Evolutionary conservation across 2,329 filamentous ascomycete genomes (phyloP).

Genomic region (Rutstroemia sydowiana): DNA sequence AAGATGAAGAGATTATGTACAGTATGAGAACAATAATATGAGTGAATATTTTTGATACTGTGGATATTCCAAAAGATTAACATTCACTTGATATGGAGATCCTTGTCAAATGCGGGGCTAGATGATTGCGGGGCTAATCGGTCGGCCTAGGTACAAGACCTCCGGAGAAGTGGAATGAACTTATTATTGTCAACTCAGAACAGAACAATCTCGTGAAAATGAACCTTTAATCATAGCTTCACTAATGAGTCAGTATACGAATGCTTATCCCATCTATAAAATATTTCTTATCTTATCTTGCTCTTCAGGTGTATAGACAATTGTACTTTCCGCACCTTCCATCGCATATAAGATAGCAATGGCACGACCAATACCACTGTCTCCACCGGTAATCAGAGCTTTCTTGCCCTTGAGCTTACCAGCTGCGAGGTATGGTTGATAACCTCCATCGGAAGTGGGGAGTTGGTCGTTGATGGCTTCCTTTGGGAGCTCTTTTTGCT

Average conservation of each 20-base stretch:
- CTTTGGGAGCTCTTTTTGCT: constrained; percentile 42
- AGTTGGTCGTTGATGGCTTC: constrained; percentile 46
- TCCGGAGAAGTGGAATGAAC: neutral
- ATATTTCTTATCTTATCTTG: constrained; percentile 43
- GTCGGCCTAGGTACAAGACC: neutral
- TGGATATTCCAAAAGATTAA: neutral
- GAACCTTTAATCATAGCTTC: neutral
- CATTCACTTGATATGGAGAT: neutral
- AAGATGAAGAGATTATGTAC: too few relatives aligned
- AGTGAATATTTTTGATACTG: neutral
- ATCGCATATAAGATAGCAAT: constrained; percentile 71
- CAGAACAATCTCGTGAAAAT: neutral
- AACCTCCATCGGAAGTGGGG: constrained; percentile 60
- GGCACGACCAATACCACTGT: constrained; percentile 71
- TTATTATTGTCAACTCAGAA: neutral
- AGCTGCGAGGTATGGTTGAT: constrained; percentile 64
- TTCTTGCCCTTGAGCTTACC: constrained; percentile 69
- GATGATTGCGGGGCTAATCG: constrained; percentile 1
- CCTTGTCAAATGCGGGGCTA: neutral
- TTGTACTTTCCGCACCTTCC: constrained; percentile 69
- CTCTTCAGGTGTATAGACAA: constrained; percentile 69
- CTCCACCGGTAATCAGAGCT: constrained; percentile 74
- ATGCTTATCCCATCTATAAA: neutral
- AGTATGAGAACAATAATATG: too few relatives aligned
- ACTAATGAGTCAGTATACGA: neutral